phyloP scores from a whole-genome alignment of 2,329 filamentous ascomycete species.

The Verticillium longisporum region DNA sequence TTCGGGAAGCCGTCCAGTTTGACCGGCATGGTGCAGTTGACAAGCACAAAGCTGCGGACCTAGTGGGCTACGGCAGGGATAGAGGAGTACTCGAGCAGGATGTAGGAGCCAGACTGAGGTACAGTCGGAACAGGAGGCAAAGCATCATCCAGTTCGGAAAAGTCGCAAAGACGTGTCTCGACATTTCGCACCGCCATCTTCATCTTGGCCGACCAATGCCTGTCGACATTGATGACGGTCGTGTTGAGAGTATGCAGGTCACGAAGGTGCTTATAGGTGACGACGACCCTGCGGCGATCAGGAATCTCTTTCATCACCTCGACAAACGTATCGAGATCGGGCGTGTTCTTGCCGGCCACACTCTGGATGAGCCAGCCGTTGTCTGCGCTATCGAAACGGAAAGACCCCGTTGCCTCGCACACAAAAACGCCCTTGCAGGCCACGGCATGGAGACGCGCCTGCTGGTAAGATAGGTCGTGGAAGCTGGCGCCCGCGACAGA shows the following conservation, averaged over 20 bases:
- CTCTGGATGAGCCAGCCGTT: constrained; percentile 92
- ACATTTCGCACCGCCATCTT: constrained; percentile 88
- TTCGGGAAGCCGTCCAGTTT: constrained; percentile 98
- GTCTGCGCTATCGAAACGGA: constrained; percentile 85
- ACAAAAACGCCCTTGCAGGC: constrained; percentile 89
- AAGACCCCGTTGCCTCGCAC: constrained; percentile 90
- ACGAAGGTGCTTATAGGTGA: constrained; percentile 91
- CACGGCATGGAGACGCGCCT: constrained; percentile 92
- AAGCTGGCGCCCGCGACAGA: constrained; percentile 91
- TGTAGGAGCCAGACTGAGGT: constrained; percentile 78
- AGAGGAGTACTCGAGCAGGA: constrained; percentile 80
- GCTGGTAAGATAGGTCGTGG: constrained; percentile 94
- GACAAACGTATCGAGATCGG: constrained; percentile 81
- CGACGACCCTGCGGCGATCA: constrained; percentile 74
- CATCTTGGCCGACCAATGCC: constrained; percentile 96
- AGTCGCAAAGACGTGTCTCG: constrained; percentile 87
- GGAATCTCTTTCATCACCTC: constrained; percentile 86
- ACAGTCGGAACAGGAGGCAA: constrained; percentile 67
- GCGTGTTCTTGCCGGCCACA: constrained; percentile 85
- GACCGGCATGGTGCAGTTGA: constrained; percentile 87
- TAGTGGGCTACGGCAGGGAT: constrained; percentile 89
- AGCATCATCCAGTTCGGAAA: constrained; percentile 74
- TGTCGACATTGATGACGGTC: constrained; percentile 83
- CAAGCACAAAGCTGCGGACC: constrained; percentile 88
- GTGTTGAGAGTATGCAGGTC: constrained; percentile 94